Evolutionary conservation across 257 asterid genomes (phyloP).

Genomic region (Jaltomata sinuosa): DNA sequence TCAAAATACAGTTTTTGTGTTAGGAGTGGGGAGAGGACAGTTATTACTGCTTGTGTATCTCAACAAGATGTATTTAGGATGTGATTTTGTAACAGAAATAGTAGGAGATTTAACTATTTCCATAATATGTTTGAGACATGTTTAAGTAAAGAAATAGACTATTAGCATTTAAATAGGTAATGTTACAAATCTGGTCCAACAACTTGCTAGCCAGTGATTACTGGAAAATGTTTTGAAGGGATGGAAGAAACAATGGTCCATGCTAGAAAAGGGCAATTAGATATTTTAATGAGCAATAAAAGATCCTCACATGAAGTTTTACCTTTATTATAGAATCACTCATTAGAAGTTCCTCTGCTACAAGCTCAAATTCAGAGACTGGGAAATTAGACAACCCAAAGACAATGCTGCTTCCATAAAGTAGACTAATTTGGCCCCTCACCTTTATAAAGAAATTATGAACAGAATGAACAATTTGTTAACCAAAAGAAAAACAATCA

Average conservation of each 20-base stretch:
- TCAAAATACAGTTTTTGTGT: neutral
- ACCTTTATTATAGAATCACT: slow-evolving; percentile 89
- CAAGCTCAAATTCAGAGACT: slow-evolving; percentile 93
- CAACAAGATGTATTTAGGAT: neutral
- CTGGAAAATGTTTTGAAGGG: neutral
- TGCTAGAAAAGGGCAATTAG: neutral
- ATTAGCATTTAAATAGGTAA: neutral
- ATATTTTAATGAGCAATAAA: neutral
- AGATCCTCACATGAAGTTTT: neutral
- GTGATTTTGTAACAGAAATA: neutral
- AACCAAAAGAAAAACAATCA: neutral
- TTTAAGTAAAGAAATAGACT: neutral
- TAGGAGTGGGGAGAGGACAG: neutral
- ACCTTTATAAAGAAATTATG: slow-evolving; percentile 44
- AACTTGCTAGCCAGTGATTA: neutral
- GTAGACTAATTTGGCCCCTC: slow-evolving; percentile 93
- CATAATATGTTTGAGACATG: neutral
- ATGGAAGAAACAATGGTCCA: neutral
- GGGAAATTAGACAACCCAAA: slow-evolving; percentile 85
- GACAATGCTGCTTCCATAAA: slow-evolving; percentile 68
- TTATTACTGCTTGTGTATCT: neutral
- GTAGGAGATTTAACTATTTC: neutral
- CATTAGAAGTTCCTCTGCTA: slow-evolving; percentile 96
- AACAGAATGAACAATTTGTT: neutral
- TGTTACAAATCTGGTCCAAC: neutral